Conservation (phyloP, 2,329 filamentous ascomycete genomes). For the Monilinia polystroma region DNA sequence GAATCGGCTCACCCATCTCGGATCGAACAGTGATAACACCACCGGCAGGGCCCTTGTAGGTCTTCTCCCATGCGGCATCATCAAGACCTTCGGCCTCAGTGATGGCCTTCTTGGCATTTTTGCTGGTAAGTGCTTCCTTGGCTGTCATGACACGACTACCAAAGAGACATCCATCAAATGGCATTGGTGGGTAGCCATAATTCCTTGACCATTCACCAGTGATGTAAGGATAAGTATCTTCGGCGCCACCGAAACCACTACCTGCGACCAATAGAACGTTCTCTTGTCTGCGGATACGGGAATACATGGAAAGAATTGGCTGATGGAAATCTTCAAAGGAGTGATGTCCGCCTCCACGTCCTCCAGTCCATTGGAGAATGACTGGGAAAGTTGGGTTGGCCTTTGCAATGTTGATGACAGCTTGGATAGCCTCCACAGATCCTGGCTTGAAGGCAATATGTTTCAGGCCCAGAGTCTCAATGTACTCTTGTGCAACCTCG, state of each 20-base stretch:
- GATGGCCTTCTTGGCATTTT: slow-evolving; percentile 85
- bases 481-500: slow-evolving; percentile 90
- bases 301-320: slow-evolving; percentile 88
- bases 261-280: slow-evolving; percentile 90
- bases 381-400: slow-evolving; percentile 94
- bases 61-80: slow-evolving; percentile 85
- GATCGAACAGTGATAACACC: slow-evolving; percentile 96
- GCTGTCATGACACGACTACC: slow-evolving; percentile 94
- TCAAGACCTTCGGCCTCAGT: slow-evolving; percentile 80
- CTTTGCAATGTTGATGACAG: slow-evolving; percentile 88
- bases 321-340: slow-evolving; percentile 95
- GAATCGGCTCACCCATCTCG: slow-evolving; percentile 99
- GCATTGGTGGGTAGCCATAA: slow-evolving; percentile 88
- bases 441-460: slow-evolving; percentile 95
- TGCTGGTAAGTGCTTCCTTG: slow-evolving; percentile 87
- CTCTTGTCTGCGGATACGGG: slow-evolving; percentile 76
- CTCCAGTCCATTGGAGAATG: slow-evolving; percentile 91
- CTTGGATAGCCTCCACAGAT: slow-evolving; percentile 82
- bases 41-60: slow-evolving; percentile 86
- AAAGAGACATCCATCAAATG: slow-evolving; percentile 87
- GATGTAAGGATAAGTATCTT: slow-evolving; percentile 90
- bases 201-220: slow-evolving; percentile 85
- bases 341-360: slow-evolving; percentile 90
- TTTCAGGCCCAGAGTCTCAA: slow-evolving; percentile 86
- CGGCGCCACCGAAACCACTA: slow-evolving; percentile 85